Percentiles rank a stretch among this genome's conserved stretches.
phyloP scores from a whole-genome alignment of 2,329 filamentous ascomycete species.

The Fusarium metavorans region DNA sequence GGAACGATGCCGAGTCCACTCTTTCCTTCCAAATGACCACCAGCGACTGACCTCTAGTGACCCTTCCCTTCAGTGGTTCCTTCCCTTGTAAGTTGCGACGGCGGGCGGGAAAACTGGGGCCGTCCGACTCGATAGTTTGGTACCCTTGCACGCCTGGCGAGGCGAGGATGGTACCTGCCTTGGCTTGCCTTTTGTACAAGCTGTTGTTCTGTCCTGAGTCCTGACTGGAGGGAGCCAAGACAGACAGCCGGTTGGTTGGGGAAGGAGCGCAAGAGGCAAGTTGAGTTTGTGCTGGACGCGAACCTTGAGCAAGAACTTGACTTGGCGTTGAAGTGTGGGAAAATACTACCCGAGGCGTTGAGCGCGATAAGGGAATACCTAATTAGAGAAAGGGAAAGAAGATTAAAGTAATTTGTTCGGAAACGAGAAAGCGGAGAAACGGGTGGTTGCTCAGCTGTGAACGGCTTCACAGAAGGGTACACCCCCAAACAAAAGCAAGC shows the following conservation, averaged over 20 bases:
- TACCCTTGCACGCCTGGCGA: conserved; percentile 28
- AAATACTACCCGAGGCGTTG: neutral
- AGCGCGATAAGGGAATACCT: neutral
- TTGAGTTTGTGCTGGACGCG: conserved; percentile 18
- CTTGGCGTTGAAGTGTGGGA: neutral
- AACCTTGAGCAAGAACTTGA: conserved; percentile 14
- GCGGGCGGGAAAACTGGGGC: conserved; percentile 25
- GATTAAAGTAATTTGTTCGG: neutral
- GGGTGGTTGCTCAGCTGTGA: conserved; percentile 3
- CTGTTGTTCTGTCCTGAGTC: neutral
- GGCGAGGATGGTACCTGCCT: neutral
- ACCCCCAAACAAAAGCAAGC: neutral
- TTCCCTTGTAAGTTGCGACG: conserved; percentile 18
- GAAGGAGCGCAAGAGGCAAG: neutral
- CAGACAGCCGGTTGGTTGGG: conserved; percentile 5
- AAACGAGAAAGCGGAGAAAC: neutral
- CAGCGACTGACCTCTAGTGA: conserved; percentile 9
- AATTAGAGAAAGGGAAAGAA: neutral
- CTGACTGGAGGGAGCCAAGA: neutral
- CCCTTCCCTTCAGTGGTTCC: conserved; percentile 10
- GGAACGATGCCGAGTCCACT: conserved; percentile 3
- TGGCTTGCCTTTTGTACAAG: too few relatives aligned
- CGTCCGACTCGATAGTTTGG: conserved; percentile 26
- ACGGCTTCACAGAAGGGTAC: neutral
- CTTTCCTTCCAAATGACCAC: conserved; percentile 11